These are phyloP conservation scores for Capillidium rhysosporum DNA, from an alignment of 371 early-diverging fungal species.

Conservation along the genomic window DNA sequence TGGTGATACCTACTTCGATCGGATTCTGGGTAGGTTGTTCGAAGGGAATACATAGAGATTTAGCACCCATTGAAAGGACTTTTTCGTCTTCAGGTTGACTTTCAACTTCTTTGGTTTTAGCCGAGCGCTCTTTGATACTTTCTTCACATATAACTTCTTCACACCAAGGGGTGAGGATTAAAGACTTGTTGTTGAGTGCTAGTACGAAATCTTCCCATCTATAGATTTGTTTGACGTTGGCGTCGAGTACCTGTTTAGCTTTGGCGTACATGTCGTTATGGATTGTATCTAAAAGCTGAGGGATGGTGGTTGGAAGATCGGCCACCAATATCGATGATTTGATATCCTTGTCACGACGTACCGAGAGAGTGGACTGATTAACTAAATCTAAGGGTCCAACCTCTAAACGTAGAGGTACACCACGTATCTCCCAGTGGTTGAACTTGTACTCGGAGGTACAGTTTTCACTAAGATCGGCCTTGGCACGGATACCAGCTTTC, in stretches of 20 bases:
- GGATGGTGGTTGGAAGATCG: conserved; percentile 32
- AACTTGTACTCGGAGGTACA: conserved; percentile 98
- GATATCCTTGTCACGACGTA: conserved; percentile 73
- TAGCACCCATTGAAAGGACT: conserved; percentile 98
- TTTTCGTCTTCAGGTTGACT: conserved; percentile 78
- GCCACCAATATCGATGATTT: conserved; percentile 43
- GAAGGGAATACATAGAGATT: conserved; percentile 98
- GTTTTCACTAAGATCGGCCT: conserved; percentile 79
- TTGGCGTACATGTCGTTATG: conserved; percentile 83
- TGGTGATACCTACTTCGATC: conserved; percentile 49
- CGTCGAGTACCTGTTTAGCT: conserved; percentile 69
- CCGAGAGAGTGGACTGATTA: conserved; percentile 58
- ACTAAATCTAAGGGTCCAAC: conserved; percentile 94
- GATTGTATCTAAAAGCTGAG: conserved; percentile 56
- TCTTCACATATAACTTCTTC: conserved; percentile 87
- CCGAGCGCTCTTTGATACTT: conserved; percentile 82
- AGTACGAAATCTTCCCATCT: conserved; percentile 89
- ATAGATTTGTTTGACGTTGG: conserved; percentile 48
- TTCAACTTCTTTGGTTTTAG: conserved; percentile 28
- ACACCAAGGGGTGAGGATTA: conserved; percentile 95
- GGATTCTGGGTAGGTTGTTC: conserved; percentile 64
- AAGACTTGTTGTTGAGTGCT: conserved; percentile 70
- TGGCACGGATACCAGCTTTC: conserved; percentile 65
- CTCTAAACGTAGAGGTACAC: conserved; percentile 97
- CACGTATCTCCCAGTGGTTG: conserved; percentile 98